Base-by-base conservation (phyloP, 139 green algal genomes). In the Haematococcus lacustris region DNA sequence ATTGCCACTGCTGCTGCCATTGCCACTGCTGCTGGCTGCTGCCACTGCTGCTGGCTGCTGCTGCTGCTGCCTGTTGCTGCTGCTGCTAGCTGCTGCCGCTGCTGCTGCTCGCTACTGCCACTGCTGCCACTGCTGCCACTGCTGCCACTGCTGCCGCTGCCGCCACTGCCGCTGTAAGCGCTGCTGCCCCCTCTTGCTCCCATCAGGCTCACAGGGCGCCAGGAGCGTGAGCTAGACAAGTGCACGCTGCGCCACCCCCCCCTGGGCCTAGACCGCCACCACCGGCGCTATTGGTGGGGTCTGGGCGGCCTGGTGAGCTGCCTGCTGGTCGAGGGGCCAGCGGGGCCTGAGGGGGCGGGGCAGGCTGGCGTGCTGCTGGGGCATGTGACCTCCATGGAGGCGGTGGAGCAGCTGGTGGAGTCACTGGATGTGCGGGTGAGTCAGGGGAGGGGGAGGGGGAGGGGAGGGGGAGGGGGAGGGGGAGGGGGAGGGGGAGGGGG, bases 231-330 rank as follows among this genome's bases (percentile, higher is more conserved):
- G 61, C 34, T 86, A 28, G 76, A 82, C 9, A 43, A 50, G 23
- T 77, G 53, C 3, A 23, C 71, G 2, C 74, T 88, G 13, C 77
- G 87, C 21, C 83, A 75, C 28, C 76, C 86, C 37, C 76, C 83
- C 0, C 71, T 93, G 40, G 88, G 88, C 37, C 38, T 50, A 23
- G 88, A 93, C 85, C 77, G 88, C 33, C 63, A 87, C 78, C 68
- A 77, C 71, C 80, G 85, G 33, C 70, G 76, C 67, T 92, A 92
- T 75, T 93, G 87, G 83, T 81, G 76, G 76, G 76, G 71, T 0
- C 51, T 81, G 76, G 76, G 53, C 25, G 82, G 75, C 76, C 38
- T 66, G 32, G 66, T 69, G 76, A 70, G 47, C 6, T 51, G 41
- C 23, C 25, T 82, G 69, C 73, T 82, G 74, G 71, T 67, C 69